Conservation (phyloP, 495 filamentous ascomycete species). For the Penicillium goetzii region DNA sequence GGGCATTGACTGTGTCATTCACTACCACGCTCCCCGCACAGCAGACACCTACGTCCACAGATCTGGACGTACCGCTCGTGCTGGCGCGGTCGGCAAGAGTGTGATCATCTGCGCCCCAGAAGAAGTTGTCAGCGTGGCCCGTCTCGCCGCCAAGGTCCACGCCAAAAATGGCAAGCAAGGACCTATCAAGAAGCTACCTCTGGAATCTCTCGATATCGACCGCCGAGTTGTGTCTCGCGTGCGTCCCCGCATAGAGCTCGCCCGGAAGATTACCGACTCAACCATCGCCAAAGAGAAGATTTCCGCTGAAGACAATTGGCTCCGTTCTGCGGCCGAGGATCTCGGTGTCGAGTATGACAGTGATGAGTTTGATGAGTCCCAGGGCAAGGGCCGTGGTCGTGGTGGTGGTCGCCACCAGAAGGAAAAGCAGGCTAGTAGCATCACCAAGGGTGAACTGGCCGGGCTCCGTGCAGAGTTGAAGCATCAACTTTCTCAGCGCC, state of each 20-base stretch:
- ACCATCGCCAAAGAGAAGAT: conserved; percentile 84
- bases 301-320: conserved; percentile 79
- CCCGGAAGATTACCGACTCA: conserved; percentile 84
- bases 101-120: conserved; percentile 90
- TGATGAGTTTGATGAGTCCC: conserved; percentile 72
- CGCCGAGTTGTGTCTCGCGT: conserved; percentile 74
- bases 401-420: conserved; percentile 72
- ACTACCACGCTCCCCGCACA: conserved; percentile 92
- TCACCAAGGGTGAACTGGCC: conserved; percentile 72
- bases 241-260: conserved; percentile 71
- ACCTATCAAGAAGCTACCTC: conserved; percentile 60
- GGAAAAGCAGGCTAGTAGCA: conserved; percentile 67
- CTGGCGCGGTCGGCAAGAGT: conserved; percentile 72
- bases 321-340: conserved; percentile 84
- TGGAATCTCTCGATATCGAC: conserved; percentile 81
- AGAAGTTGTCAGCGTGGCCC: conserved; percentile 79
- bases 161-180: conserved; percentile 52
- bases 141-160: conserved; percentile 88
- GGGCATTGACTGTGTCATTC: conserved; percentile 80
- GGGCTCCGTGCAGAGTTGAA: conserved; percentile 48
- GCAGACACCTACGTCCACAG: conserved; percentile 95
- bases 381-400: conserved; percentile 67
- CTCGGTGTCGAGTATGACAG: conserved; percentile 92
- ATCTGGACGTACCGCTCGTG: conserved; percentile 92
- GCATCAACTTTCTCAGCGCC: conserved; percentile 65